Evolutionary conservation across 192 early-diverging fungal genomes (phyloP).

Genomic region (Mortierella hygrophila): DNA sequence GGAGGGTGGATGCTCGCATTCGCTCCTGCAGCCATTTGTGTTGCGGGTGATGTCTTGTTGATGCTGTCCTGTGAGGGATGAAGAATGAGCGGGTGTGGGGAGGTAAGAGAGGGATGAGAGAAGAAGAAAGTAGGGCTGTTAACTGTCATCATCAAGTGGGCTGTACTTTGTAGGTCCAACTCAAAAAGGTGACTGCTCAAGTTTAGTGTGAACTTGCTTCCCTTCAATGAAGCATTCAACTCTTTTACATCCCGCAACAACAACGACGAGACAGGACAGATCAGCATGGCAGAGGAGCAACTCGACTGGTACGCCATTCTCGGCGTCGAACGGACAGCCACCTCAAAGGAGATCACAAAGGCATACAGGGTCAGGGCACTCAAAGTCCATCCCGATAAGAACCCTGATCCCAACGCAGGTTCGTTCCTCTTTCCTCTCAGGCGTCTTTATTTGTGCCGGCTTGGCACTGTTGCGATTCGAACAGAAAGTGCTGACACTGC

Average conservation of each 20-base stretch:
- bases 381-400: conserved; percentile 91
- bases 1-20: conserved; percentile 1
- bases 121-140: not conserved
- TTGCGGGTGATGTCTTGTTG: not conserved
- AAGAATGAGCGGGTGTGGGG: not conserved
- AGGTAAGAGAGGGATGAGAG: not conserved
- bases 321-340: conserved; percentile 57
- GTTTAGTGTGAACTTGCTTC: not conserved
- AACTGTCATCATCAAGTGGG: not conserved
- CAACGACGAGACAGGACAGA: not conserved
- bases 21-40: conserved; percentile 7
- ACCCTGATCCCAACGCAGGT: conserved; percentile 74
- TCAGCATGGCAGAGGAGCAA: conserved; percentile 54
- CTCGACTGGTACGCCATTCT: conserved; percentile 64
- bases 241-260: no score
- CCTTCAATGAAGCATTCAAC: not conserved
- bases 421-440: not conserved
- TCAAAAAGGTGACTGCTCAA: conserved; percentile 9
- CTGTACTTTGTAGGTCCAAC: not conserved
- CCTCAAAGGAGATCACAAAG: conserved; percentile 60
- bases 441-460: not conserved
- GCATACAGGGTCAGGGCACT: conserved; percentile 76
- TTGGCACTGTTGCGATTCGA: conserved; percentile 10
- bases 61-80: not conserved
- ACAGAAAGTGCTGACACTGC: not conserved